Base-by-base conservation (phyloP, 2,329 filamentous ascomycete genomes). In the Knufia petricola region DNA sequence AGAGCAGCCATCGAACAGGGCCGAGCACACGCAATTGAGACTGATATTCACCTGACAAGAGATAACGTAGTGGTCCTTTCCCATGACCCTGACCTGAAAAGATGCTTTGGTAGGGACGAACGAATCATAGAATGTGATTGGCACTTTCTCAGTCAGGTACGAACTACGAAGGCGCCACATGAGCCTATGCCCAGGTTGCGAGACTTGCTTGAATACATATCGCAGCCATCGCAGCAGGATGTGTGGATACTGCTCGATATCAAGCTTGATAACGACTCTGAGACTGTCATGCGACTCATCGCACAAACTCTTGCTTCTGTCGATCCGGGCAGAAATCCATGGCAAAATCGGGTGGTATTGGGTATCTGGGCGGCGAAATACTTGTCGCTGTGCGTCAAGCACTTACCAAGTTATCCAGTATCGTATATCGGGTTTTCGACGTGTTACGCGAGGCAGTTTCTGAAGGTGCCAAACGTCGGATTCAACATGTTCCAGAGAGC, bases 211-310 rank as follows among this genome's bases (percentile, higher is more conserved):
- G 73, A 78, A 50, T 90, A 83, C 60, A 64, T 96, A 46, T 72
- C 77, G 0, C 69, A 77, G 55, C 81, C 81, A 0, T 82, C 73
- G 1, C 63, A 76, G 32, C 78, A 85, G 59, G 64, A 82, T 37
- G 72, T 89, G 8, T 95, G 89, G 89, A 59, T 92, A 4, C 66
- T 95, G 52, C 70, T 96, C 2, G 90, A 96, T 63, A 86, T 96
- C 63, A 96, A 95, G 62, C 50, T 65, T 13, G 59, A 64, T 52
- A 68, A 70, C 46, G 60, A 68, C 54, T 69, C 84, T 0, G 74
- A 81, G 13, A 73, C 79, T 36, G 73, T 95, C n/a, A 80, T 95
- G 64, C 66, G 74, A 26, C 71, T 80, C 40, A 81, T 90, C 26
- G 78, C 79, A 8, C 67, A 76, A 46, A 79, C 83, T 0, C 69